phyloP scores from a whole-genome alignment of 768 basidiomycete species.

The Rickenella mellea region DNA sequence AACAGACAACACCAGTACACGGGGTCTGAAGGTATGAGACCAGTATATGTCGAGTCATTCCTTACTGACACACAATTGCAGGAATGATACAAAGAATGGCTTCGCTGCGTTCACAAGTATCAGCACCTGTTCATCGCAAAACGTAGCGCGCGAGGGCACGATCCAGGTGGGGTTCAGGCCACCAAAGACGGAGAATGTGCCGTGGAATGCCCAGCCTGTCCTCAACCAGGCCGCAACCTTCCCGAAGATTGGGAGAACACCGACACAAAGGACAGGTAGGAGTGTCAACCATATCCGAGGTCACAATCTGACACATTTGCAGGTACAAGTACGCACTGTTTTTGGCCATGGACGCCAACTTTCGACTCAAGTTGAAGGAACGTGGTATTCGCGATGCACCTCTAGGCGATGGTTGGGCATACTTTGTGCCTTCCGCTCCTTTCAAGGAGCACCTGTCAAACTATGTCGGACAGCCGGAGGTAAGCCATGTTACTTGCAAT shows the following conservation, averaged over 20 bases:
- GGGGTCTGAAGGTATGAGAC: too few species aligned
- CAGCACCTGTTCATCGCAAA: constrained; percentile 13
- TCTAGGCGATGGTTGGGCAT: constrained; percentile 16
- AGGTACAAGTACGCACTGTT: constrained; percentile 3
- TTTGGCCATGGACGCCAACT: constrained; percentile 17
- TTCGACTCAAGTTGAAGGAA: too few species aligned
- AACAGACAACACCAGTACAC: background rate
- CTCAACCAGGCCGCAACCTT: too few species aligned
- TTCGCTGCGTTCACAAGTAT: constrained; percentile 9
- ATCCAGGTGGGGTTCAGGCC: constrained; percentile 8
- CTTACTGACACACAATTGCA: background rate
- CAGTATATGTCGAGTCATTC: too few species aligned
- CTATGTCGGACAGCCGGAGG: constrained; percentile 11
- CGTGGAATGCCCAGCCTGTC: constrained; percentile 25
- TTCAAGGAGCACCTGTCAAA: constrained; percentile 13
- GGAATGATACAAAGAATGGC: constrained; percentile 8
- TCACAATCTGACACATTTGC: too few species aligned
- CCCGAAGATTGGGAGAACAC: too few species aligned
- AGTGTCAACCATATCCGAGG: too few species aligned
- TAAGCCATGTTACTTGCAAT: too few species aligned
- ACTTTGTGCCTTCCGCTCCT: constrained; percentile 14
- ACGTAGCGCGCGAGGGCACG: constrained; percentile 13
- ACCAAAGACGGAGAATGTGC: constrained; percentile 11
- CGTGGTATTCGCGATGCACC: too few species aligned
- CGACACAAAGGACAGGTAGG: too few species aligned